Percentiles rank a stretch among this genome's conserved stretches.
Conservation (phyloP, 139 green algal species). For the Marvania coccoides region DNA sequence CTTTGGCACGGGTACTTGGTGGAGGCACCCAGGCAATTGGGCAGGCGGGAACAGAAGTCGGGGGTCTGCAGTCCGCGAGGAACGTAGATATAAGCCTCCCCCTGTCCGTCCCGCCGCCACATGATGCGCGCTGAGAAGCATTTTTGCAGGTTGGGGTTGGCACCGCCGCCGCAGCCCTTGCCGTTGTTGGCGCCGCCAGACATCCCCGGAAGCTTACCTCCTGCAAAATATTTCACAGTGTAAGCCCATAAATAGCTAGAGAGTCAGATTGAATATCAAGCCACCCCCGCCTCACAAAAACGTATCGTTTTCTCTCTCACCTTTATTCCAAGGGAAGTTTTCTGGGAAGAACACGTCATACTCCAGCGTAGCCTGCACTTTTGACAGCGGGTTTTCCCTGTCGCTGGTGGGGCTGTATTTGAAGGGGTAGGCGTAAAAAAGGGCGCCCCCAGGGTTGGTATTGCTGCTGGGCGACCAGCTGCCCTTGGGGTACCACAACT, state of each 20-base stretch:
- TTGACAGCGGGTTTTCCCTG: background rate
- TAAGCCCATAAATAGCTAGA: no score
- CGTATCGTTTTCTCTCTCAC: background rate
- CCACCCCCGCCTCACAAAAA: no score
- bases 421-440: conserved; percentile 12
- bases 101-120: conserved; percentile 10
- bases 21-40: background rate
- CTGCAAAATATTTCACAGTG: no score
- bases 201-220: conserved; percentile 7
- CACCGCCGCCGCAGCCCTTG: conserved; percentile 4
- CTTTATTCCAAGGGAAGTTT: background rate
- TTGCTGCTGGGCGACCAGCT: conserved; percentile 5
- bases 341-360: conserved; percentile 5
- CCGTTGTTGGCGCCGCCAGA: background rate
- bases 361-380: background rate
- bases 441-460: background rate
- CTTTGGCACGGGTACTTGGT: background rate
- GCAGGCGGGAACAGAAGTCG: conserved; percentile 8
- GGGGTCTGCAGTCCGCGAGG: background rate
- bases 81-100: conserved; percentile 19
- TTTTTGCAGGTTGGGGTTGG: background rate
- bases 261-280: no score
- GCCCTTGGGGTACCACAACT: background rate
- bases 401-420: background rate
- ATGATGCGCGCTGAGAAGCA: conserved; percentile 14